Percentiles rank a stretch among this genome's conserved stretches.
Conservation (phyloP, 2,329 filamentous ascomycete species). For the Plenodomus lindquistii region DNA sequence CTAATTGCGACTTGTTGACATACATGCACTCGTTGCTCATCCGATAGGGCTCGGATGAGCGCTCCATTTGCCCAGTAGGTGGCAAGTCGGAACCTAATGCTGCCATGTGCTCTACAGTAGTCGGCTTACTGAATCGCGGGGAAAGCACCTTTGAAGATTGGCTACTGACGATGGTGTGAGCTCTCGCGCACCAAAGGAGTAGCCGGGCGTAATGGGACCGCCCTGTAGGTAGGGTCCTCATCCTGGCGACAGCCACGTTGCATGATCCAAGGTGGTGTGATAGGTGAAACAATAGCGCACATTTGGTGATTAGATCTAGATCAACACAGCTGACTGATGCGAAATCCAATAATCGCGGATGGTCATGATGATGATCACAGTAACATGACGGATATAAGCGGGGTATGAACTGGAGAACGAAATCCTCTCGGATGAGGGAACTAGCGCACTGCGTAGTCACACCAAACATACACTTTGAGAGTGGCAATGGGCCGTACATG, state of each 20-base stretch:
- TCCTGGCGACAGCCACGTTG: neutral
- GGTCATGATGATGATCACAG: conserved; percentile 7
- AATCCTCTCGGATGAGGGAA: no score
- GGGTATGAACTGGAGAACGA: no score
- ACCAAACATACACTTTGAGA: no score
- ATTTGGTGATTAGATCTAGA: conserved; percentile 2
- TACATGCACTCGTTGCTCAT: conserved; percentile 13
- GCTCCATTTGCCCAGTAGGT: conserved; percentile 31
- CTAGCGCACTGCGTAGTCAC: no score
- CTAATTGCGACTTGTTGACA: conserved; percentile 1
- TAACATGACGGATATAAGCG: conserved; percentile 2
- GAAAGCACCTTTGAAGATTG: conserved; percentile 14
- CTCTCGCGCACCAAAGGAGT: conserved; percentile 31
- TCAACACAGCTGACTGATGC: neutral
- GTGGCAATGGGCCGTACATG: no score
- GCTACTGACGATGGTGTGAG: conserved; percentile 19
- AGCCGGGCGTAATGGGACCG: conserved; percentile 8
- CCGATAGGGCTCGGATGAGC: conserved; percentile 28
- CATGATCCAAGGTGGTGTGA: conserved; percentile 13
- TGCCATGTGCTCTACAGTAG: conserved; percentile 13
- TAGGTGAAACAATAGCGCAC: neutral
- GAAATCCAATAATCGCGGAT: neutral
- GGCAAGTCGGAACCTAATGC: conserved; percentile 9
- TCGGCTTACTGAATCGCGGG: conserved; percentile 18
- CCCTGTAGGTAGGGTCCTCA: neutral